Percentiles rank a stretch among this genome's conserved stretches.
Evolutionary conservation across 1,284 basidiomycete genomes (phyloP).

Genomic region (Puccinia novopanici): DNA sequence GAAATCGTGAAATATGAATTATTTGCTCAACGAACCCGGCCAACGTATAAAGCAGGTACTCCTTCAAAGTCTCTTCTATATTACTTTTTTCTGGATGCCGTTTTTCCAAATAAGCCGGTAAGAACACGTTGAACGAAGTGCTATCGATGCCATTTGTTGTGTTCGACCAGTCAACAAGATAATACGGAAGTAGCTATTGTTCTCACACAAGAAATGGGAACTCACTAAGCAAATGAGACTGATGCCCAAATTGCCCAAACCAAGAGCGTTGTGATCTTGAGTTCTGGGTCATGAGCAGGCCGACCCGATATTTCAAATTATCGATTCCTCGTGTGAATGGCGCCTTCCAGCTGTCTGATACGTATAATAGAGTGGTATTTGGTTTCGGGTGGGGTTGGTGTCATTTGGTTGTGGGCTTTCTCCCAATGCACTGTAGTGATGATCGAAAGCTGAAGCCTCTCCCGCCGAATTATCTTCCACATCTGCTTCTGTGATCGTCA

Average conservation of each 20-base stretch:
- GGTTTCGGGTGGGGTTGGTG: not conserved
- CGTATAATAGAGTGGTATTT: not conserved
- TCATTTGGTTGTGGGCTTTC: slow-evolving; percentile 13
- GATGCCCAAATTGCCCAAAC: slow-evolving; percentile 81
- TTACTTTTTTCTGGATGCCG: slow-evolving; percentile 52
- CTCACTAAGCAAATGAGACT: slow-evolving; percentile 55
- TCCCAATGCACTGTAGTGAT: slow-evolving; percentile 12
- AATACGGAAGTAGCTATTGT: slow-evolving; percentile 62
- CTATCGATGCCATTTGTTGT: slow-evolving; percentile 59
- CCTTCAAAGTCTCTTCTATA: slow-evolving; percentile 69
- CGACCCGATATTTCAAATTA: slow-evolving; percentile 72
- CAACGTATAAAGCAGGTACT: slow-evolving; percentile 77
- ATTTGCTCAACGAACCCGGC: slow-evolving; percentile 75
- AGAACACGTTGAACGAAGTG: slow-evolving; percentile 95
- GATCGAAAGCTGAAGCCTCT: not conserved
- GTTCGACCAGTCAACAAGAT: slow-evolving; percentile 65
- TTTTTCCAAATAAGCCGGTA: slow-evolving; percentile 83
- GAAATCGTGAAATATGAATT: slow-evolving; percentile 26
- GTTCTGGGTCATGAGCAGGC: slow-evolving; percentile 76
- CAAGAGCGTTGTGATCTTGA: slow-evolving; percentile 77
- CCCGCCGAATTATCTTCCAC: slow-evolving; percentile 65
- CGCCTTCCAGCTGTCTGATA: slow-evolving; percentile 18
- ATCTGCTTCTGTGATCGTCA: slow-evolving; percentile 70
- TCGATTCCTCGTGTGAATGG: slow-evolving; percentile 57
- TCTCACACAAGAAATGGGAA: too few species aligned